Conservation (phyloP, 805 yeast species). For the Yamadazyma sp. region DNA sequence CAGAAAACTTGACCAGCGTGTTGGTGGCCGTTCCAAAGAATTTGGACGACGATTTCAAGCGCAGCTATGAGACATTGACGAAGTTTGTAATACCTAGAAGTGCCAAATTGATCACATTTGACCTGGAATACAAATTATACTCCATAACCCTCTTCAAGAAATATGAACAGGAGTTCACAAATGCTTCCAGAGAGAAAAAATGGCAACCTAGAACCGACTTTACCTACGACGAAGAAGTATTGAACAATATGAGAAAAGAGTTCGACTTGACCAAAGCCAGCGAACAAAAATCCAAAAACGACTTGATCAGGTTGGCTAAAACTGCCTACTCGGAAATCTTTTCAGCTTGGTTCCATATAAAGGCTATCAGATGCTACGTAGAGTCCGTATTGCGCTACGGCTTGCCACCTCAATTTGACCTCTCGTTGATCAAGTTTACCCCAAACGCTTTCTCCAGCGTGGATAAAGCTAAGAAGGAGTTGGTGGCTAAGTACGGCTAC, state of each 20-base stretch:
- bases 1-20: conserved; percentile 85
- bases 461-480: conserved; percentile 63
- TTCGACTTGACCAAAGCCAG: conserved; percentile 70
- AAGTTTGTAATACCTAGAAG: conserved; percentile 90
- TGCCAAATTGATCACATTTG: conserved; percentile 68
- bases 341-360: conserved; percentile 87
- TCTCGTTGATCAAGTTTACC: conserved; percentile 47
- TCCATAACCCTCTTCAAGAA: conserved; percentile 85
- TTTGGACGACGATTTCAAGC: conserved; percentile 58
- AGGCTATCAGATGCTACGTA: conserved; percentile 82
- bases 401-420: conserved; percentile 85
- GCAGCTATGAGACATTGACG: conserved; percentile 71
- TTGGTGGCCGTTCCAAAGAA: conserved; percentile 83
- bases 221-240: conserved; percentile 73
- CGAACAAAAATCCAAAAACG: conserved; percentile 73
- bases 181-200: conserved; percentile 76
- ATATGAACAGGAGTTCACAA: conserved; percentile 64
- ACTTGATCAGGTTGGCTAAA: conserved; percentile 76
- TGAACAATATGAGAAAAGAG: conserved; percentile 74
- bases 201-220: conserved; percentile 90
- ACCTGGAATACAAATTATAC: conserved; percentile 71
- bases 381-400: conserved; percentile 96
- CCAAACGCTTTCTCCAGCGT: conserved; percentile 35
- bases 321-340: conserved; percentile 89
- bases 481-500: conserved; percentile 78